Conservation (phyloP, 1,139 yeast genomes). For the Wickerhamiella pararugosa region DNA sequence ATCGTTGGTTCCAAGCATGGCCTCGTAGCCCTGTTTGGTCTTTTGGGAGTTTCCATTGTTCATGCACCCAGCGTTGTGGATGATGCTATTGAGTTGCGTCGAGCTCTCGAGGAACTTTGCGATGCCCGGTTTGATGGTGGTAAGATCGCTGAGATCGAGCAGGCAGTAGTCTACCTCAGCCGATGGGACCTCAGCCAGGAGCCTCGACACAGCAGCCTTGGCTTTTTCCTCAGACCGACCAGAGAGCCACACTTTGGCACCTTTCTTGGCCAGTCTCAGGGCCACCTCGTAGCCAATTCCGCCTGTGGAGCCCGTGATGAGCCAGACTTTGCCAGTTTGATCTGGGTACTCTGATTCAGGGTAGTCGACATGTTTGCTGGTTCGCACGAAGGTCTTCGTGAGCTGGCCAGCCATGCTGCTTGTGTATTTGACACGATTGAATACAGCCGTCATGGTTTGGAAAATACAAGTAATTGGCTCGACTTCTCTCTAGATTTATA, state of each 20-base stretch:
- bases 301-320: slow-evolving; percentile 23
- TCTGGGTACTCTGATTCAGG: slow-evolving; percentile 28
- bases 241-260: slow-evolving; percentile 21
- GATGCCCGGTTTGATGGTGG: slow-evolving; percentile 31
- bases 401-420: too few relatives aligned
- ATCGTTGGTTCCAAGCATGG: slow-evolving; percentile 36
- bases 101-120: slow-evolving; percentile 22
- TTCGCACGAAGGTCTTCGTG: too few relatives aligned
- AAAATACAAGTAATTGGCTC: too few relatives aligned
- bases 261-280: slow-evolving; percentile 14
- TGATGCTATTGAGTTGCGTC: slow-evolving; percentile 28
- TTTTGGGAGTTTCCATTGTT: slow-evolving; percentile 25
- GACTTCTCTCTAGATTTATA: too few relatives aligned
- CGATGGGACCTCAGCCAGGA: slow-evolving; percentile 12
- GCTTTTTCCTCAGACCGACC: slow-evolving; percentile 17
- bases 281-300: slow-evolving; percentile 21
- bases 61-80: slow-evolving; percentile 42
- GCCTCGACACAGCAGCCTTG: slow-evolving; percentile 11
- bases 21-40: slow-evolving; percentile 32
- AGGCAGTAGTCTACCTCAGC: slow-evolving; percentile 15
- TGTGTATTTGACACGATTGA: too few relatives aligned
- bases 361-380: too few relatives aligned
- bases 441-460: too few relatives aligned
- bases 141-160: slow-evolving; percentile 32
- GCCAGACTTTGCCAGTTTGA: slow-evolving; percentile 25